Evolutionary conservation across 805 yeast species (phyloP).

Genomic region (Ogataea minuta): DNA sequence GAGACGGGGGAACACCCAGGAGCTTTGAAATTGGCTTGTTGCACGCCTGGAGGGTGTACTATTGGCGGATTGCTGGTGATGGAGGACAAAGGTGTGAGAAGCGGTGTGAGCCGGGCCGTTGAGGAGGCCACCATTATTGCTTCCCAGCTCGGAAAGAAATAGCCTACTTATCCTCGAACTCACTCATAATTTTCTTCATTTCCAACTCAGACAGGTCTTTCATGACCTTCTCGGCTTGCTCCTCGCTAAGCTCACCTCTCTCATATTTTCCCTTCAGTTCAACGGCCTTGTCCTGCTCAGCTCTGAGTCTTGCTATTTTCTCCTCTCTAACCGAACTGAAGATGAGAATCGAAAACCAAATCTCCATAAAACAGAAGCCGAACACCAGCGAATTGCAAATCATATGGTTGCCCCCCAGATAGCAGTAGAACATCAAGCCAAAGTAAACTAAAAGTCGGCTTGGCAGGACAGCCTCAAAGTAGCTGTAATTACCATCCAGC

Average conservation of each 20-base stretch:
- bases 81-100: slow-evolving; percentile 89
- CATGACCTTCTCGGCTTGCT: slow-evolving; percentile 23
- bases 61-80: slow-evolving; percentile 90
- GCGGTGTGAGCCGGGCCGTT: slow-evolving; percentile 83
- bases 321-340: slow-evolving; percentile 66
- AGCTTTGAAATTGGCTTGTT: slow-evolving; percentile 77
- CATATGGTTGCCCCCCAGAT: slow-evolving; percentile 41
- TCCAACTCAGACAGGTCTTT: slow-evolving; percentile 29
- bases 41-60: slow-evolving; percentile 98
- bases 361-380: slow-evolving; percentile 57
- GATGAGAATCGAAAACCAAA: slow-evolving; percentile 66
- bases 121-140: slow-evolving; percentile 91
- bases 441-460: slow-evolving; percentile 52
- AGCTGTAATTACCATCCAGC: slow-evolving; percentile 40
- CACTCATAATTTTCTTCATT: slow-evolving; percentile 32
- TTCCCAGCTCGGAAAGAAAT: slow-evolving; percentile 51
- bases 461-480: slow-evolving; percentile 63
- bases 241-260: slow-evolving; percentile 26
- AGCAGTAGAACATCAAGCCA: slow-evolving; percentile 47
- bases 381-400: slow-evolving; percentile 65
- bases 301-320: slow-evolving; percentile 42
- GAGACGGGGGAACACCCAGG: slow-evolving; percentile 86
- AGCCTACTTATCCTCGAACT: slow-evolving; percentile 24
- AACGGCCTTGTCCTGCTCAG: slow-evolving; percentile 15
- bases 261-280: slow-evolving; percentile 28